Evolutionary conservation across 2,329 filamentous ascomycete genomes (phyloP), one percentile per base, ranked within the genome.

Genomic region (Fusarium decemcellulare): DNA sequence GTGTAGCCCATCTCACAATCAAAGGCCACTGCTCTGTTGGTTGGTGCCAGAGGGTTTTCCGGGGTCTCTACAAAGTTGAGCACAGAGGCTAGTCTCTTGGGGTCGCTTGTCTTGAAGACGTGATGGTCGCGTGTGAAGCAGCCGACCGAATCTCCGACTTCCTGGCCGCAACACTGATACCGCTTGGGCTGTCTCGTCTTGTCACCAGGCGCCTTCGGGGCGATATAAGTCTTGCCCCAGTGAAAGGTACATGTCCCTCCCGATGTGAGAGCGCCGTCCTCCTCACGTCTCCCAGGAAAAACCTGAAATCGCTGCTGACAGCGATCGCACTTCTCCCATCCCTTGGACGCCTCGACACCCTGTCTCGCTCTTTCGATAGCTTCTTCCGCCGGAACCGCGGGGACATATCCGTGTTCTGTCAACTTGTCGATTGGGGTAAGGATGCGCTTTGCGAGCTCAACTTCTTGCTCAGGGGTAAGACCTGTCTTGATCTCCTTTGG

Each of bases 1-100:
- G 97, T 99, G 76, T 97, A 98, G 6, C 93, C 93, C 96, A 99
- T 99, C 77, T 99, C 96, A 75, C 96, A 98, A 78, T 99, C 96
- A 74, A 99, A 95, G 68, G 90, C 92, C 11, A 98, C 90, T 3
- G 92, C 93, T 37, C 88, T 87, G 55, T 86, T 82, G 2, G 79
- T 74, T 0, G 84, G 81, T 2, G 82, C 84, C 3, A 81, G 73
- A 2, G 82, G 78, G 70, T 94, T 94, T 12, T 85, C 80, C 0
- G 95, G 95, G 0, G 96, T 98, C 65, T 88, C 81, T 60, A 89
- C 87, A 77, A 97, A 99, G 54, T 95, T 94, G 73, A 97, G 86
- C 4, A 95, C 82, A 1, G 90, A 83, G 0, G 94, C 94, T 29
- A 99, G 85, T 23, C 94, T 86, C 68, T 93, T 94, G 1, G 89